Base-by-base conservation (phyloP, 805 yeast species). In the Dipodascus geniculatus region DNA sequence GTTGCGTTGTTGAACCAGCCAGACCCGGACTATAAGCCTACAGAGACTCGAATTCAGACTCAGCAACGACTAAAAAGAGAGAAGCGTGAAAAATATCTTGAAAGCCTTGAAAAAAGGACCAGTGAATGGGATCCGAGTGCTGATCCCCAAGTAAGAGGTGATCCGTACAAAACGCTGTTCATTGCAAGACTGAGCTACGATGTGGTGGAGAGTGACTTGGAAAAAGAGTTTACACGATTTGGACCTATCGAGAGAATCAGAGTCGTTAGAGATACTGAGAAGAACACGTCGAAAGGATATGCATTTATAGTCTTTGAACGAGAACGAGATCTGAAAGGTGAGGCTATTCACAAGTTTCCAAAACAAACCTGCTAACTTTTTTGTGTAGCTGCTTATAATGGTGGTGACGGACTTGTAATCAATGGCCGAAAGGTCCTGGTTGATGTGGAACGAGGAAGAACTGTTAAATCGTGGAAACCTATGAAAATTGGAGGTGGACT, bases 151-250 rank as follows among this genome's bases (percentile, higher is more conserved):
- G 71, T 81, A 14, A 66, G 69, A 19, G 85, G 84, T 1, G 95
- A 88, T 63, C 95, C 96, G 0, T 81, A 76, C 62, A 72, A 74
- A 55, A 91, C 97, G 0, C 73, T 91, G 2, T 88, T 93, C 64
- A 75, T 91, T 3, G 83, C 85, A 0, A 71, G 97, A 52, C 68
- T 91, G 48, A 79, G 79, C 49, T 89, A 84, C 63, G 68, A 70
- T 2, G 70, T 78, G 9, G 77, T 79, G 0, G 96, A 88, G 61
- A 65, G 80, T 9, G 93, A 88, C 50, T 65, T 91, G 28, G 82
- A 81, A 42, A 75, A 76, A 54, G 75, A 71, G 42, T 85, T 88
- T 59, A 67, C 75, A 23, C 73, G 71, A 56, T 88, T 72, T 69
- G 98, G 97, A 0, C 76, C 77, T 3, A 80, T 91, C 24, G 90